These are phyloP conservation scores for Betula pendula DNA, from an alignment of 306 rosid species.

Conservation along the genomic window DNA sequence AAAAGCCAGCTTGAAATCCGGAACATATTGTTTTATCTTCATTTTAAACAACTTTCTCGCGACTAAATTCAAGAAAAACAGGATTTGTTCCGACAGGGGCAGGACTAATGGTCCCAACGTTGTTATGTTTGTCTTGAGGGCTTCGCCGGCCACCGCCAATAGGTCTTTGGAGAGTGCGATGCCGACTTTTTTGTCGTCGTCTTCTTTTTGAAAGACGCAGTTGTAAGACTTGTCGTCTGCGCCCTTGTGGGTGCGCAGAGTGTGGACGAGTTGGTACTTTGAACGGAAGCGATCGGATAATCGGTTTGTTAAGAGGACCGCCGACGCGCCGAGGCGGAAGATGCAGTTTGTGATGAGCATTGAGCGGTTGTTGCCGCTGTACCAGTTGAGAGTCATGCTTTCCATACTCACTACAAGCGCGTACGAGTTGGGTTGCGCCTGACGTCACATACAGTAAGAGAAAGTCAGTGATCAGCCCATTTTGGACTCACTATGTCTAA, in stretches of 20 bases:
- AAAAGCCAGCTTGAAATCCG: background rate
- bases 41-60: background rate
- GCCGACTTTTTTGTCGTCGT: background rate
- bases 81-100: background rate
- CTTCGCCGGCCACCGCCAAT: background rate
- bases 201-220: constrained; percentile 2
- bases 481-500: no score
- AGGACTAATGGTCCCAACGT: background rate
- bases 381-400: constrained; percentile 14
- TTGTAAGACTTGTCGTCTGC: constrained; percentile 3
- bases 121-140: background rate
- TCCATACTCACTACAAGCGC: constrained; percentile 5
- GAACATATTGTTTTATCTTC: background rate
- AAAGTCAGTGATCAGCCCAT: no score
- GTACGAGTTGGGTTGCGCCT: background rate
- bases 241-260: constrained; percentile 1
- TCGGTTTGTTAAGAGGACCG: background rate
- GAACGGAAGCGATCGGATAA: background rate
- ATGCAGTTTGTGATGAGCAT: constrained; percentile 10
- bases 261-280: constrained; percentile 1
- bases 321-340: background rate
- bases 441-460: no score
- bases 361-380: background rate
- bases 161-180: background rate
- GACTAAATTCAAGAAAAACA: background rate